Base-by-base conservation (phyloP, 2,329 filamentous ascomycete species). In the Microsporum ferrugineum region DNA sequence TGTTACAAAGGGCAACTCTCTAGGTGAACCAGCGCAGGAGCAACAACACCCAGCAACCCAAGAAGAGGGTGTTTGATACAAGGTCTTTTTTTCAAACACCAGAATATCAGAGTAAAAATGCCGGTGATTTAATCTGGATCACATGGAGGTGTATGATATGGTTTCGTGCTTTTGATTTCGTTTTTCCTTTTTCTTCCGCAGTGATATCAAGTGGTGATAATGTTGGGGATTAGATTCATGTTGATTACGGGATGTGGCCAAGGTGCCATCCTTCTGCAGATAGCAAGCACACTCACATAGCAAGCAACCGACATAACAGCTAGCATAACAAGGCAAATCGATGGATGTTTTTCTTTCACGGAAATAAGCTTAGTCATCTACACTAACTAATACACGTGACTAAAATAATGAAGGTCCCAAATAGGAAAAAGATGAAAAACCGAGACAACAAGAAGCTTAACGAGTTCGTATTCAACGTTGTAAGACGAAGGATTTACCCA, bases 221-320 rank as follows among this genome's bases (percentile, higher is more conserved):
- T 47, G 43, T n/a, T 43, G 43, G 43, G 43, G 23, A 10, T 51
- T 51, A 12, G 27, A 29, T 47, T 47, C 17, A 47, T 47, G 43
- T 47, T 47, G 43, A 47, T 47, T 47, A 47, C 27, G n/a, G 23
- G 23, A 8, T 27, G 2, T 17, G n/a, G 43, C 43, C 23, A 27
- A 7, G 5, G 34, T 10, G 34, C 34, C 34, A 36, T 36, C 34
- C 5, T 36, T 23, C 43, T 27, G 43, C 17, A 47, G n/a, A 47
- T 47, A 47, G 17, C 17, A 41, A 41, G 47, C 47, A 56, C n/a
- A 17, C n/a, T 8, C 64, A 60, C 29, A 57, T 61, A 10, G 39
- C 2, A 43, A 5, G 39, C 39, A 14, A 43, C 7, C 17, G 39
- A 17, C 39, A 7, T 14, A 43, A 2, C 2, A 43, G 14, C 10